A percentile compares a stretch with the other conserved stretches of the same genome.
Evolutionary conservation across 192 early-diverging fungal species (phyloP).

Genomic region (Coemansia sp.): DNA sequence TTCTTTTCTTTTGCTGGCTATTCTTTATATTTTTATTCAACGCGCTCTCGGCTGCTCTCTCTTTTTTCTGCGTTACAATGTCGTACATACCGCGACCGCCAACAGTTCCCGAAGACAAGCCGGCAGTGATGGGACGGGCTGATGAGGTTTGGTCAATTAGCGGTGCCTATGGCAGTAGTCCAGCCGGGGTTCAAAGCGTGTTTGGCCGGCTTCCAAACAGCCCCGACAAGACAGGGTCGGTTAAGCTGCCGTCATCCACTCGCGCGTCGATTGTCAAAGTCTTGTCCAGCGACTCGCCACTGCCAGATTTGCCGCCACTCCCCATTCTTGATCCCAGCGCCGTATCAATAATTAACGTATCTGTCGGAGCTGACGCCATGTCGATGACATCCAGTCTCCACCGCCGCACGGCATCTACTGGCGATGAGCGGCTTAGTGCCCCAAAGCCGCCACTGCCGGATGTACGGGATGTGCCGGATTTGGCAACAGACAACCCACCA

Average conservation of each 20-base stretch:
- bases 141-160: conserved; percentile 30
- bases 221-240: conserved; percentile 2
- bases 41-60: neutral
- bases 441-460: neutral
- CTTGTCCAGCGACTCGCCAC: conserved; percentile 19
- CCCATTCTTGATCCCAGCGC: conserved; percentile 19
- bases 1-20: conserved; percentile 9
- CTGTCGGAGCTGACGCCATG: neutral
- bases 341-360: neutral
- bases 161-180: conserved; percentile 25
- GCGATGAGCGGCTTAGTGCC: conserved; percentile 14
- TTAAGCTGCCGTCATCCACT: conserved; percentile 27
- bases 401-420: conserved; percentile 25
- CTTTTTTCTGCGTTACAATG: conserved; percentile 13
- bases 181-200: conserved; percentile 1
- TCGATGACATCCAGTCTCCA: conserved; percentile 2
- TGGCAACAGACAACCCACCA: conserved; percentile 11
- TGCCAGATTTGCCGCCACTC: conserved; percentile 36
- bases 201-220: neutral
- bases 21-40: neutral
- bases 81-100: conserved; percentile 37
- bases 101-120: conserved; percentile 1
- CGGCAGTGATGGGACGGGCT: conserved; percentile 23
- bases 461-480: neutral
- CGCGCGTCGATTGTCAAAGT: conserved; percentile 34